phyloP scores from a whole-genome alignment of 345 rosid genomes.

The Geranium brycei region DNA sequence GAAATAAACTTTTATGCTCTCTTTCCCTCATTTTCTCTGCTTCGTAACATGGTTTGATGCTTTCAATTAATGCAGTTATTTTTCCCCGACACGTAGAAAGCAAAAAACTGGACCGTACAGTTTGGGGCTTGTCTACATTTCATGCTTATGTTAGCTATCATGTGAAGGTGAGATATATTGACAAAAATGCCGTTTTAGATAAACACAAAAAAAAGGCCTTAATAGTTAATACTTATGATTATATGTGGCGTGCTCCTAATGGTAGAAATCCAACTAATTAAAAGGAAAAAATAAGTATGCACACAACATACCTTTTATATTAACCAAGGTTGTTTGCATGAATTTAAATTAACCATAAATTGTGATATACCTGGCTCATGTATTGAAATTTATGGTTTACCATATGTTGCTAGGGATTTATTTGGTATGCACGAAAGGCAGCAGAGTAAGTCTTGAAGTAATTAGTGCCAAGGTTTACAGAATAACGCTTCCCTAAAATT shows the following conservation, averaged over 20 bases:
- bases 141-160: conserved; percentile 96
- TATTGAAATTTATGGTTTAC: no score
- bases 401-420: not conserved
- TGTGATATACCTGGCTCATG: no score
- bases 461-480: no score
- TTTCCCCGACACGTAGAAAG: conserved; percentile 86
- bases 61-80: conserved; percentile 39
- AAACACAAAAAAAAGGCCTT: not conserved
- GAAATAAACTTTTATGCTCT: not conserved
- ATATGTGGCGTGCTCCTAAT: not conserved
- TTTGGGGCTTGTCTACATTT: conserved; percentile 82
- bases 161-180: conserved; percentile 51
- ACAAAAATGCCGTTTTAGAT: not conserved
- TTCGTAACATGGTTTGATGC: conserved; percentile 10
- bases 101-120: conserved; percentile 70
- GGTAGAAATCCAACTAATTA: not conserved
- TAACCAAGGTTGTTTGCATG: not conserved
- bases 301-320: no score
- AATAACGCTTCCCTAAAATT: no score
- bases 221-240: not conserved
- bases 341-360: no score
- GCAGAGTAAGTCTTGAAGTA: no score
- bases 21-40: conserved; percentile 3
- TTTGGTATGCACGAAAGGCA: not conserved
- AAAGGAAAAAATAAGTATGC: not conserved